Conservation (phyloP, 2,329 filamentous ascomycete genomes). For the Pseudogymnoascus sp. region DNA sequence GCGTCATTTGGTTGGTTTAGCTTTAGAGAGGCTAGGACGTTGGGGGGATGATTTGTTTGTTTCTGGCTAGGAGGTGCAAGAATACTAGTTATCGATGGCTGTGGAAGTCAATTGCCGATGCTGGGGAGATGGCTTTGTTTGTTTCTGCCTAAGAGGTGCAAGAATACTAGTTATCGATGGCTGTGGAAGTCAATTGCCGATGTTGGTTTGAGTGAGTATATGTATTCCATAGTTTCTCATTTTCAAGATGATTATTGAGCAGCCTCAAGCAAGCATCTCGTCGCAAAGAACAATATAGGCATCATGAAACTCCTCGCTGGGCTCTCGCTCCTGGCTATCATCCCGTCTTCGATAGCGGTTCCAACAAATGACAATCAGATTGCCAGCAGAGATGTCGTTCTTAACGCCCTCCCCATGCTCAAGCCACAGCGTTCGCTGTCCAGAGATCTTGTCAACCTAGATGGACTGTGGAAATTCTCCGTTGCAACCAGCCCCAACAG, state of each 20-base stretch:
- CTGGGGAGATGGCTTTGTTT: neutral
- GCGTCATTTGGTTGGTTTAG: neutral
- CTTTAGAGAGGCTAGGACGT: neutral
- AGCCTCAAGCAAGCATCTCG: neutral
- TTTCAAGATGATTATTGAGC: neutral
- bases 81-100: neutral
- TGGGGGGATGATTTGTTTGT: neutral
- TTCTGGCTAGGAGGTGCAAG: neutral
- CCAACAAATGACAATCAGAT: neutral
- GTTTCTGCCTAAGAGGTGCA: neutral
- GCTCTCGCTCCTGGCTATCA: neutral
- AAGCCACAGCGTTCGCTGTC: constrained; percentile 17
- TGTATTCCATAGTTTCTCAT: neutral
- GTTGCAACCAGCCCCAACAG: neutral
- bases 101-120: neutral
- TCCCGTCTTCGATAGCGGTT: neutral
- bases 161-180: neutral
- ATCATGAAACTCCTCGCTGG: neutral
- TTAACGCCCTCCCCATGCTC: constrained; percentile 15
- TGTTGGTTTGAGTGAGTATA: neutral
- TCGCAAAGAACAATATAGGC: neutral
- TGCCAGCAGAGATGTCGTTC: neutral
- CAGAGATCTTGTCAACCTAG: constrained; percentile 19
- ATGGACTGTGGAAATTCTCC: constrained; percentile 24
- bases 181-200: neutral